Evolutionary conservation across 257 asterid species (phyloP), one percentile per base, ranked within the genome.

Genomic region (Scutellaria baicalensis): DNA sequence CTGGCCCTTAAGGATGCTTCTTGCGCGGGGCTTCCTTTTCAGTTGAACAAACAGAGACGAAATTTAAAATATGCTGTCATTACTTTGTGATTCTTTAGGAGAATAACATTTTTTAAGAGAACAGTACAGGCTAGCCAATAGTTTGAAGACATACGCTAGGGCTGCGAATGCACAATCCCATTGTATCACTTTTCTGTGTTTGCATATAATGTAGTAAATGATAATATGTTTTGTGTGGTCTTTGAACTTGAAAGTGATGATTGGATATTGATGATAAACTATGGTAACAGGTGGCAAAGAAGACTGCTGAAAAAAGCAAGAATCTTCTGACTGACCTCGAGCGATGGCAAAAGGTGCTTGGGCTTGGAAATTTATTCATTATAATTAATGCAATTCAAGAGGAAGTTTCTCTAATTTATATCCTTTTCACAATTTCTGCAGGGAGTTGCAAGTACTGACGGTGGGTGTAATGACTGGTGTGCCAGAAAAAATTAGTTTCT

Each of bases 401-500:
- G 58, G 59, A 60, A 55, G 68, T 59, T 65, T 70, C 56, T 18
- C 74, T 75, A 66, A 75, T 59, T 63, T 73, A 36, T 59, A 70
- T 74, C 16, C 62, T 20, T 81, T 77, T 66, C 47, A 27, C 40
- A 39, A 59, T 51, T 50, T 79, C 63, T 86, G 86, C 89, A 93
- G 98, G 98, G 98, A 70, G 95, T 93, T 82, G 98, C 98, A 40
- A 88, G 91, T 71, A 86, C 89, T 74, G 97, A 93, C 75, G 97
- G 98, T 93, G 81, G 68, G 85, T 42, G 61, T 50, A 36, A 39
- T 58, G 27, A 54, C 3, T 44, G 59, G 33, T 60, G 36, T 47
- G 60, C 52, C 14, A 33, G 60, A 18, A 35, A 54, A n/a, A 20
- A 31, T 52, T 49, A 31, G 67, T 51, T 64, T 35, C 45, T 48